A percentile compares a stretch with the other conserved stretches of the same genome.
phyloP scores from a whole-genome alignment of 2,329 filamentous ascomycete species.

The Hypoxylon sp. region DNA sequence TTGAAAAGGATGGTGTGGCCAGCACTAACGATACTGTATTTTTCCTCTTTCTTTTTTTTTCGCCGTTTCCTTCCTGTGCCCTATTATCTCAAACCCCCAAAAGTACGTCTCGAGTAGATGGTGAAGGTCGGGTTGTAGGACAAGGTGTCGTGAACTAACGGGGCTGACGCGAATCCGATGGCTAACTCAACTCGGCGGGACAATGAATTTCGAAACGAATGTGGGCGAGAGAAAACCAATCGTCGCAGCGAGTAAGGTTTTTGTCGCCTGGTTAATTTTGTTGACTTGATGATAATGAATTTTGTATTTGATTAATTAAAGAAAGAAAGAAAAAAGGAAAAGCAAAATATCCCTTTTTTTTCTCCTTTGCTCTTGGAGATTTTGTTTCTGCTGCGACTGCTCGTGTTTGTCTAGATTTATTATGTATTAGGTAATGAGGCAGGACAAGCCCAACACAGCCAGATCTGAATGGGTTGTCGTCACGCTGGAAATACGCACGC shows the following conservation, averaged over 20 bases:
- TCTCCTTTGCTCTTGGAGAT: conserved; percentile 15
- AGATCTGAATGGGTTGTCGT: conserved; percentile 21
- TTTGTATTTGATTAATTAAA: background rate
- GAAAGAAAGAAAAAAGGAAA: conserved; percentile 8
- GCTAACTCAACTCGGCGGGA: background rate
- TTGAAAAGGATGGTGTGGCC: conserved; percentile 15
- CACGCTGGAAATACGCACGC: conserved; percentile 12
- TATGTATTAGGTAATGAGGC: conserved; percentile 37
- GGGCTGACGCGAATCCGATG: background rate
- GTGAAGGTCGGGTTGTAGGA: background rate
- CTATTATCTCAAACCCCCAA: background rate
- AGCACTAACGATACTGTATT: conserved; percentile 15
- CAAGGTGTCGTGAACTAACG: background rate
- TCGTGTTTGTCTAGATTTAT: conserved; percentile 31
- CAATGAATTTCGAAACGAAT: conserved; percentile 12
- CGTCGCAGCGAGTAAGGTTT: conserved; percentile 12
- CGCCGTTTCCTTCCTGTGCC: background rate
- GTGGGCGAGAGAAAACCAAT: conserved; percentile 18
- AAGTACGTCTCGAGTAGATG: background rate
- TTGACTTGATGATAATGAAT: conserved; percentile 9
- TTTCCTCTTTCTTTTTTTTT: no score
- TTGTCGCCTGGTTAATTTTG: background rate
- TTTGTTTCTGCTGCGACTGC: conserved; percentile 19
- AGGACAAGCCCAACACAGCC: conserved; percentile 22
- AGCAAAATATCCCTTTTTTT: conserved; percentile 7